phyloP scores from a whole-genome alignment of 2,329 filamentous ascomycete species.

The Atkinsonella hypoxylon region DNA sequence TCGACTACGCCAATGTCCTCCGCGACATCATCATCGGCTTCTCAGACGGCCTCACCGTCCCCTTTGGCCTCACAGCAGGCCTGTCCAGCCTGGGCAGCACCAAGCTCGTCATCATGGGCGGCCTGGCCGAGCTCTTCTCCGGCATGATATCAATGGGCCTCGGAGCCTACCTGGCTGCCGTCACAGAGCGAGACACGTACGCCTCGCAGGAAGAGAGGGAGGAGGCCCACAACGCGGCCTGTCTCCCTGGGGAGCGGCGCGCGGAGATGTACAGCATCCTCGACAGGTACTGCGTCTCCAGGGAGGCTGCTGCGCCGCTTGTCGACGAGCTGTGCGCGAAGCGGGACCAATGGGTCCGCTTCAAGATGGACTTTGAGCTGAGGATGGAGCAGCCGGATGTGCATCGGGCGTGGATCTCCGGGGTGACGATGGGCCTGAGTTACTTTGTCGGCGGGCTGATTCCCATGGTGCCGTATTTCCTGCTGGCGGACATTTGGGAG shows the following conservation, averaged over 20 bases:
- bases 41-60: constrained; percentile 67
- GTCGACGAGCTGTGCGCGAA: constrained; percentile 37
- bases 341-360: constrained; percentile 38
- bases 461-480: constrained; percentile 60
- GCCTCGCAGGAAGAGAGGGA: constrained; percentile 36
- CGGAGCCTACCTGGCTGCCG: constrained; percentile 58
- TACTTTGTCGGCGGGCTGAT: constrained; percentile 61
- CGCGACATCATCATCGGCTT: constrained; percentile 63
- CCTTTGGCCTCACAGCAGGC: constrained; percentile 67
- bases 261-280: constrained; percentile 38
- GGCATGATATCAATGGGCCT: constrained; percentile 70
- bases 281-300: constrained; percentile 35
- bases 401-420: constrained; percentile 39
- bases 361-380: constrained; percentile 49
- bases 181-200: constrained; percentile 41
- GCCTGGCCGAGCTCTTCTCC: constrained; percentile 62
- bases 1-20: constrained; percentile 33
- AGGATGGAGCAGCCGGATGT: constrained; percentile 32
- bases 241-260: constrained; percentile 31
- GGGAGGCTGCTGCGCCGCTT: constrained; percentile 29
- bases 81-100: constrained; percentile 54
- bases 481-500: constrained; percentile 32
- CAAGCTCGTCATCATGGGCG: constrained; percentile 57
- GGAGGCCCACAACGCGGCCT: constrained; percentile 26
- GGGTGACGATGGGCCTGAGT: constrained; percentile 52